Base-by-base conservation (phyloP, 2,329 filamentous ascomycete genomes). In the Sarocladium brachiariae region DNA sequence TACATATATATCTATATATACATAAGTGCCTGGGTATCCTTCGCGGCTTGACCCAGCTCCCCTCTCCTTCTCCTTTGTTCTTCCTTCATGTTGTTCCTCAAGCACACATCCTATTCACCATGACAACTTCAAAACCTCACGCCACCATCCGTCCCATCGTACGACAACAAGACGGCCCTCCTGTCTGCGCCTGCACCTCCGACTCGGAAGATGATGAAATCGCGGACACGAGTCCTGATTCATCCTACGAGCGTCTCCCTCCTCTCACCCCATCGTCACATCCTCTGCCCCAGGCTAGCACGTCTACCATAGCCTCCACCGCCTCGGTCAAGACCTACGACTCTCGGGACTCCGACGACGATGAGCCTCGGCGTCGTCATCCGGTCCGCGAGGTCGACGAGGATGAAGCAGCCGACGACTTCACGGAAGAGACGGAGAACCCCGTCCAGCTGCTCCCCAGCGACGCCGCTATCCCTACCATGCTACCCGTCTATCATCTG, bases 301-400 rank as follows among this genome's bases (percentile, higher is more conserved):
- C 51, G 8, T 46, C 30, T 7, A 27, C 47, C 50, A 53, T 54
- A 21, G 48, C 53, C 19, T 55, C 54, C 24, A 45, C 23, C 13
- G 31, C 51, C 23, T 93, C 89, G 0, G 76, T 82, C 57, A 85
- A 89, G 54, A 95, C 90, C 1, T 95, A 91, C 65, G 81, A 83
- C 59, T 96, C 90, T 4, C 87, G 83, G 2, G 71, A 80, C 58
- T 71, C 55, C 65, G 70, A 55, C 13, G 18, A 19, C 3, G 37
- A 46, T 13, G 50, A 41, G 14, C 13, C 13, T 52, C 16, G 25
- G 14, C n/a, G 63, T 24, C 66, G 71, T 8, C 27, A 13, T 13
- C 7, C 7, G 7, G 27, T 13, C 27, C 27, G 13, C 7, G 7
- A 7, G 27, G 27, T 7, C 27, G 61, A 67, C 37, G 62, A 62